Evolutionary conservation across 2,329 filamentous ascomycete species (phyloP).

Genomic region (Neurospora sp.): DNA sequence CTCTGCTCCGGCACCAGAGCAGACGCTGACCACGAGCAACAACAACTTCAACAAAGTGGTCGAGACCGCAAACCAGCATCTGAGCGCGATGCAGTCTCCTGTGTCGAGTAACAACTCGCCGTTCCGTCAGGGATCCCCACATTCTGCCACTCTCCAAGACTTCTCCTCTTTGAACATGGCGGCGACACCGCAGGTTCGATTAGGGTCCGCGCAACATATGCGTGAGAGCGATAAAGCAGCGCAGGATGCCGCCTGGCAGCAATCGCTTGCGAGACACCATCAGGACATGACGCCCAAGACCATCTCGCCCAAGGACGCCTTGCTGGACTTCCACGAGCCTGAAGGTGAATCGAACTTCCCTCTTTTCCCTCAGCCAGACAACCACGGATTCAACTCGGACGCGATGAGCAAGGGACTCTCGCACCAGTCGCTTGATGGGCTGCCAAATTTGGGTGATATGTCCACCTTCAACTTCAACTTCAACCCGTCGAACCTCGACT

Average conservation of each 20-base stretch:
- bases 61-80: constrained; percentile 65
- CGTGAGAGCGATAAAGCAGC: constrained; percentile 53
- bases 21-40: constrained; percentile 40
- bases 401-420: constrained; percentile 28
- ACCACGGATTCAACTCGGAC: constrained; percentile 32
- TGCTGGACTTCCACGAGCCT: constrained; percentile 72
- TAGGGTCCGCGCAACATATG: constrained; percentile 48
- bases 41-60: constrained; percentile 66
- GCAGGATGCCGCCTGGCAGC: constrained; percentile 41
- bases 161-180: constrained; percentile 20
- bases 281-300: constrained; percentile 58
- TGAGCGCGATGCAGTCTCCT: constrained; percentile 48
- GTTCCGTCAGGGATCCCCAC: constrained; percentile 62
- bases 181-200: constrained; percentile 23
- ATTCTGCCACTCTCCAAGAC: constrained; percentile 33
- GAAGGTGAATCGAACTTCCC: constrained; percentile 63
- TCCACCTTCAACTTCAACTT: constrained; percentile 20
- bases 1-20: not conserved
- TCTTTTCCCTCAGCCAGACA: constrained; percentile 58
- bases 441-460: constrained; percentile 12
- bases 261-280: constrained; percentile 30
- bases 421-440: constrained; percentile 16
- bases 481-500: constrained; percentile 23
- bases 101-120: constrained; percentile 53
- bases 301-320: constrained; percentile 87